Evolutionary conservation across 352 stramenopile genomes (phyloP).

Genomic region (Pythium folliculosum): DNA sequence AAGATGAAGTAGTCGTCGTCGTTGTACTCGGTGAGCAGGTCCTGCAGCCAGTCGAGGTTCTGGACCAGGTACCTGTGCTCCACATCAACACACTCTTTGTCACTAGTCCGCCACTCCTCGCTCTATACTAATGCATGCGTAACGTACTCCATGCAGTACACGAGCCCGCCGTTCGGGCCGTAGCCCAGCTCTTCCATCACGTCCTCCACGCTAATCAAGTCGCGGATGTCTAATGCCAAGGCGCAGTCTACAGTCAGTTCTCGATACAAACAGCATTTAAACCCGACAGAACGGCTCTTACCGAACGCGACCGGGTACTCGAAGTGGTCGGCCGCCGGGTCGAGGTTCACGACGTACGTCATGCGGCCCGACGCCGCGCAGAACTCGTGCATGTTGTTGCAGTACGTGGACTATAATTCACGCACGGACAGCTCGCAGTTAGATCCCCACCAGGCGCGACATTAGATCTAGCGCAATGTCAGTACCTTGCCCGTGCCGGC

Average conservation of each 20-base stretch:
- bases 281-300: slow-evolving; percentile 11
- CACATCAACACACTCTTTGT: neutral
- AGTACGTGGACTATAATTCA: slow-evolving; percentile 84
- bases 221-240: slow-evolving; percentile 81
- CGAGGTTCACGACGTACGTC: slow-evolving; percentile 97
- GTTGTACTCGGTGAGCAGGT: slow-evolving; percentile 89
- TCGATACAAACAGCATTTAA: neutral
- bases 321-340: slow-evolving; percentile 93
- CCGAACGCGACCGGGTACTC: slow-evolving; percentile 90
- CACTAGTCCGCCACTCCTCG: neutral
- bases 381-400: slow-evolving; percentile 93
- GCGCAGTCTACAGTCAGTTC: neutral
- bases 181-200: slow-evolving; percentile 98
- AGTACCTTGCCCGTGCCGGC: slow-evolving; percentile 90
- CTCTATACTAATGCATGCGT: neutral
- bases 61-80: slow-evolving; percentile 80
- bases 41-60: slow-evolving; percentile 96
- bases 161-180: slow-evolving; percentile 97
- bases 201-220: slow-evolving; percentile 95
- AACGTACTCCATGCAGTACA: slow-evolving; percentile 99
- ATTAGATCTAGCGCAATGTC: neutral
- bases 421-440: neutral
- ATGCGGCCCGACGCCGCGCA: slow-evolving; percentile 80
- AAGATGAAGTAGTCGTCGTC: slow-evolving; percentile 98
- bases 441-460: neutral